phyloP scores from a whole-genome alignment of 331 rosid genomes.

The Cucumis variabilis region DNA sequence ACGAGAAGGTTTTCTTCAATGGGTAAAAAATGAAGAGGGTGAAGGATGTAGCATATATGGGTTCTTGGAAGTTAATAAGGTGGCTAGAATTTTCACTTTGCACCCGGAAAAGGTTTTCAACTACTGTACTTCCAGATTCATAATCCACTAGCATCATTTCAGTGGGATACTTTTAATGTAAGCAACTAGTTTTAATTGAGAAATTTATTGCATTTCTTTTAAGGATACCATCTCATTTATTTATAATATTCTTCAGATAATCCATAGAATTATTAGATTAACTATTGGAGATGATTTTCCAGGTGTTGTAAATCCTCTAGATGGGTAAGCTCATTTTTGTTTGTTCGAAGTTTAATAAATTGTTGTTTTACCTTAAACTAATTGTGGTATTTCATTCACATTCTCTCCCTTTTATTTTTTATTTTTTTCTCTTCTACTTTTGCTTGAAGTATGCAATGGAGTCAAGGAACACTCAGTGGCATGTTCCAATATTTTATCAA shows the following conservation, averaged over 20 bases:
- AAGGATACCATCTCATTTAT: constrained; percentile 30
- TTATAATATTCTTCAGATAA: constrained; percentile 54
- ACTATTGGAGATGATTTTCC: constrained; percentile 86
- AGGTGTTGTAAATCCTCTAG: constrained; percentile 88
- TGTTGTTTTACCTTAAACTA: neutral
- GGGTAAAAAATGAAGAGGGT: constrained; percentile 92
- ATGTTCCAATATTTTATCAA: constrained; percentile 94
- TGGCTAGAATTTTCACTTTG: constrained; percentile 94
- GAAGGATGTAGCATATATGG: constrained; percentile 97
- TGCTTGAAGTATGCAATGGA: constrained; percentile 73
- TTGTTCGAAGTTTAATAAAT: constrained; percentile 8
- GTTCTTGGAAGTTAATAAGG: constrained; percentile 91
- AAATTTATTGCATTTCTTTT: neutral
- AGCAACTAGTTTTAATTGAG: constrained; percentile 36
- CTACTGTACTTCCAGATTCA: constrained; percentile 79
- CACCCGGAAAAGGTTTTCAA: constrained; percentile 96
- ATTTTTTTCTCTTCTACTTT: constrained; percentile 25
- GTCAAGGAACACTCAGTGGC: constrained; percentile 73
- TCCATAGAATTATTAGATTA: constrained; percentile 79
- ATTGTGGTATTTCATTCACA: neutral
- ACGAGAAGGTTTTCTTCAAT: constrained; percentile 77
- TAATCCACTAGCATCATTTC: constrained; percentile 73
- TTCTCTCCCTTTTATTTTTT: neutral
- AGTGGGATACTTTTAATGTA: constrained; percentile 88
- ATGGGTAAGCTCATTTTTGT: constrained; percentile 51